Evolutionary conservation across 208 protist species (phyloP).

Genomic region (Wallacemonas sp.): DNA sequence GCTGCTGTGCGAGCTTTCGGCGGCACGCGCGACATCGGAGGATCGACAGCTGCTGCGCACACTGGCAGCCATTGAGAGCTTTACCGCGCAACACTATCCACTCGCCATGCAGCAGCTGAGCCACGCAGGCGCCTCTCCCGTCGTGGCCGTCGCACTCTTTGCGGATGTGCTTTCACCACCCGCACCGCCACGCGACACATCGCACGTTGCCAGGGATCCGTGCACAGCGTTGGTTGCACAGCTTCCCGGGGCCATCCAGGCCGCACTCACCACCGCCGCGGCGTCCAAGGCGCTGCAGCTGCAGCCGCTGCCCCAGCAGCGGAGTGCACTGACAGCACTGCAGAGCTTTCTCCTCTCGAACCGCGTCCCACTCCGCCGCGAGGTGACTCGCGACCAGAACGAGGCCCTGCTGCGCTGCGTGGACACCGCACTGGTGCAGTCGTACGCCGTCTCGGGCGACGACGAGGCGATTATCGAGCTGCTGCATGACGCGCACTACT

Average conservation of each 20-base stretch:
- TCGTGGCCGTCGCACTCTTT: constrained; percentile 53
- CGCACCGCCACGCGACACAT: not conserved
- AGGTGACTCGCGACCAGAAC: constrained; percentile 1
- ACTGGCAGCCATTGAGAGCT: constrained; percentile 45
- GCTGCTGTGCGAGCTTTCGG: constrained; percentile 62
- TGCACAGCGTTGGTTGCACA: constrained; percentile 25
- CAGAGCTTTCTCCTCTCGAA: constrained; percentile 28
- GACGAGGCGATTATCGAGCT: constrained; percentile 58
- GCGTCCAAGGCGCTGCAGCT: not conserved
- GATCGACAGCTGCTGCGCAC: constrained; percentile 31
- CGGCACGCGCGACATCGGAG: constrained; percentile 37
- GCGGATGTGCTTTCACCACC: not conserved
- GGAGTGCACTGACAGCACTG: constrained; percentile 22
- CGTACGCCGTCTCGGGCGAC: constrained; percentile 28
- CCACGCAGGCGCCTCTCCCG: constrained; percentile 43
- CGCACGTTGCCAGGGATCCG: constrained; percentile 8
- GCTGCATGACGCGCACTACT: constrained; percentile 38
- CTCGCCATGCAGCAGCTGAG: constrained; percentile 46
- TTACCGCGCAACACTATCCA: constrained; percentile 34
- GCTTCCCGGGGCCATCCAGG: constrained; percentile 17
- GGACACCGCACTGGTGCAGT: constrained; percentile 51
- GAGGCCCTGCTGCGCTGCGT: constrained; percentile 25
- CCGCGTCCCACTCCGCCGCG: constrained; percentile 11
- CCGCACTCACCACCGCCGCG: too few relatives aligned
- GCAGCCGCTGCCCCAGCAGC: not conserved